Percentiles rank a stretch among this genome's conserved stretches.
These are phyloP conservation scores for Chaetomium sp. DNA, from an alignment of 2,329 filamentous ascomycete genomes.

Conservation along the genomic window DNA sequence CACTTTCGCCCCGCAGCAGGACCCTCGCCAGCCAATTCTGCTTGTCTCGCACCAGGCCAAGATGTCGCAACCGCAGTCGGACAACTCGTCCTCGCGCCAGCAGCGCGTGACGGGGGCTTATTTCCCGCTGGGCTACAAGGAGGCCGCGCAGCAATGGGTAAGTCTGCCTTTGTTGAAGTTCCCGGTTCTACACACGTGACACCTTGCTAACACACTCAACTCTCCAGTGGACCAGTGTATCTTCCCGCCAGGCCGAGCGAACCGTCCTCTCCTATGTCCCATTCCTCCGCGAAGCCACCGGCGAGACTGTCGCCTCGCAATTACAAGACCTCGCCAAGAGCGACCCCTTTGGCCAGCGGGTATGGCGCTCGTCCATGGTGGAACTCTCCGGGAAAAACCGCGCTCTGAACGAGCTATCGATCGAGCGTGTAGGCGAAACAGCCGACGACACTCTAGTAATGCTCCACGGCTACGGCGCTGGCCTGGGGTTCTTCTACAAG, in stretches of 20 bases:
- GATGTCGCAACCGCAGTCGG: slow-evolving; percentile 8
- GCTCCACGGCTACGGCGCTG: slow-evolving; percentile 93
- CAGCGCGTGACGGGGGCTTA: slow-evolving; percentile 44
- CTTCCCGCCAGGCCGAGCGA: slow-evolving; percentile 78
- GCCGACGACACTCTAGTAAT: slow-evolving; percentile 86
- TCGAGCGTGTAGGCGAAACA: slow-evolving; percentile 74
- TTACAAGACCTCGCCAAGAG: slow-evolving; percentile 40
- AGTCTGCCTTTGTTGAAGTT: slow-evolving; percentile 30
- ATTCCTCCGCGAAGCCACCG: slow-evolving; percentile 67
- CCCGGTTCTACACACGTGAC: neutral
- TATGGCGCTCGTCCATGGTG: slow-evolving; percentile 83
- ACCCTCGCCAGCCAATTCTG: slow-evolving; percentile 22
- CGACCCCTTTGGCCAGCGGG: slow-evolving; percentile 75
- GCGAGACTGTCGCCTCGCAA: slow-evolving; percentile 30
- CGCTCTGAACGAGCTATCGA: slow-evolving; percentile 84
- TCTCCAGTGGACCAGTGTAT: slow-evolving; percentile 72
- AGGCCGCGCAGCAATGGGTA: slow-evolving; percentile 88
- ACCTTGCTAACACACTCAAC: slow-evolving; percentile 6
- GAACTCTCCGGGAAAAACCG: slow-evolving; percentile 78
- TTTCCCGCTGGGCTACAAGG: slow-evolving; percentile 88
- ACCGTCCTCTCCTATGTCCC: slow-evolving; percentile 82
- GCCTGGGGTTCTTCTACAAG: slow-evolving; percentile 96
- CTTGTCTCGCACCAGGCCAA: slow-evolving; percentile 15
- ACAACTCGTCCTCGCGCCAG: slow-evolving; percentile 9
- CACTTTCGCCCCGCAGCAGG: slow-evolving; percentile 16